Conservation (phyloP, 2,329 filamentous ascomycete species). For the Hawksworthiomyces lignivorus region DNA sequence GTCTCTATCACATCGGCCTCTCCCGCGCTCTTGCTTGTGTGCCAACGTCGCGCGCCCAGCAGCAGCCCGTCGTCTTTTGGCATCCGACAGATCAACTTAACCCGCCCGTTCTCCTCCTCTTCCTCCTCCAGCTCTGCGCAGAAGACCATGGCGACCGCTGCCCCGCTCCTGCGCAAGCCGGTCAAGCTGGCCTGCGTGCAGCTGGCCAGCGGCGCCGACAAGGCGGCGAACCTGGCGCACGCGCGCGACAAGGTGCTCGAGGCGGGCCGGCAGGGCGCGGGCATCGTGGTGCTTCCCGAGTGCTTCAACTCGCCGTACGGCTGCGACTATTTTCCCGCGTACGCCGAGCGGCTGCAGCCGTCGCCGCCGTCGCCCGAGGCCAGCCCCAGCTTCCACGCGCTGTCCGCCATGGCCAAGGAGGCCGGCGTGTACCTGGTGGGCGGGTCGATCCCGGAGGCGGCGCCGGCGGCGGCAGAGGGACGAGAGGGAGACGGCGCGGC, state of each 20-base stretch:
- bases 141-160: background rate
- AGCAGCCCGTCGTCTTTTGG: too few species aligned
- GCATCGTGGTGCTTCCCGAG: slow-evolving; percentile 87
- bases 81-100: too few species aligned
- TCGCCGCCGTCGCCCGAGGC: slow-evolving; percentile 62
- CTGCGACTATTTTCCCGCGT: slow-evolving; percentile 78
- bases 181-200: slow-evolving; percentile 78
- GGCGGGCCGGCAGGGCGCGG: slow-evolving; percentile 67
- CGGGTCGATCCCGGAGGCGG: slow-evolving; percentile 84
- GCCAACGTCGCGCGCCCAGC: too few species aligned
- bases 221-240: slow-evolving; percentile 71
- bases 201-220: slow-evolving; percentile 74
- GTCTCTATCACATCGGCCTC: too few species aligned
- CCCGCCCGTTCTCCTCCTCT: too few species aligned
- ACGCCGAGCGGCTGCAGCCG: slow-evolving; percentile 79
- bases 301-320: slow-evolving; percentile 99
- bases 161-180: slow-evolving; percentile 55
- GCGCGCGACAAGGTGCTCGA: slow-evolving; percentile 77
- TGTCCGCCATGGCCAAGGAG: slow-evolving; percentile 71
- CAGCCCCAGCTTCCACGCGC: slow-evolving; percentile 78
- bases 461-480: slow-evolving; percentile 23
- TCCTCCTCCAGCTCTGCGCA: too few species aligned
- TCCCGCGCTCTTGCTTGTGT: too few species aligned
- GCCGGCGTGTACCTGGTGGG: slow-evolving; percentile 76
- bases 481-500: slow-evolving; percentile 16